These are phyloP conservation scores for Cutaneotrichosporon sp. DNA, from an alignment of 1,284 basidiomycete species.

Conservation along the genomic window DNA sequence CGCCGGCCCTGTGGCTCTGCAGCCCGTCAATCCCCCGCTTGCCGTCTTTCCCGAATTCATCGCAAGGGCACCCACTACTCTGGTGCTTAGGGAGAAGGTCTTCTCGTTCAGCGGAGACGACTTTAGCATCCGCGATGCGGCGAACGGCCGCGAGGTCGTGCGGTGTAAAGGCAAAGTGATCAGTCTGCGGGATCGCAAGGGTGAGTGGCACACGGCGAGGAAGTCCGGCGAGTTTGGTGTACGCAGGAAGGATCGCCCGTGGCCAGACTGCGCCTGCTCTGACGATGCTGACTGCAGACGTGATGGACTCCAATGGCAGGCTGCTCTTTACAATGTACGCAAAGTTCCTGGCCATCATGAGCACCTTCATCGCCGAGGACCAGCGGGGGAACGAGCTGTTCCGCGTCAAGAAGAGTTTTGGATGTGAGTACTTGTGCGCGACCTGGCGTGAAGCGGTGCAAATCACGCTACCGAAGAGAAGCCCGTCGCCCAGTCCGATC, in stretches of 20 bases:
- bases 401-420: slow-evolving; percentile 30
- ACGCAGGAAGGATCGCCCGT: no score
- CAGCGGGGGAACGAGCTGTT: slow-evolving; percentile 34
- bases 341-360: slow-evolving; percentile 35
- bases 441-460: no score
- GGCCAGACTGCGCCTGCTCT: no score
- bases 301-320: slow-evolving; percentile 36
- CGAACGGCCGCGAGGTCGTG: slow-evolving; percentile 32
- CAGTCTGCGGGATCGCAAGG: slow-evolving; percentile 41
- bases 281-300: slow-evolving; percentile 20
- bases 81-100: slow-evolving; percentile 43
- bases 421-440: slow-evolving; percentile 25
- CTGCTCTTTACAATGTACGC: slow-evolving; percentile 36
- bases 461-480: no score
- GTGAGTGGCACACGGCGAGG: slow-evolving; percentile 18
- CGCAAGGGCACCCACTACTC: slow-evolving; percentile 31
- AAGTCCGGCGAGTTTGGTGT: no score
- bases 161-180: slow-evolving; percentile 34
- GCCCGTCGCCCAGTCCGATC: background rate
- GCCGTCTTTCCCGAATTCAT: slow-evolving; percentile 33
- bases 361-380: slow-evolving; percentile 34
- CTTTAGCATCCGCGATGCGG: slow-evolving; percentile 38
- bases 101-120: slow-evolving; percentile 44
- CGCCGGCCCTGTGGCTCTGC: slow-evolving; percentile 21
- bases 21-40: slow-evolving; percentile 38